Percentiles rank a stretch among this genome's conserved stretches.
These are phyloP conservation scores for Mortierella sp. DNA, from an alignment of 371 early-diverging fungal species.

Conservation along the genomic window DNA sequence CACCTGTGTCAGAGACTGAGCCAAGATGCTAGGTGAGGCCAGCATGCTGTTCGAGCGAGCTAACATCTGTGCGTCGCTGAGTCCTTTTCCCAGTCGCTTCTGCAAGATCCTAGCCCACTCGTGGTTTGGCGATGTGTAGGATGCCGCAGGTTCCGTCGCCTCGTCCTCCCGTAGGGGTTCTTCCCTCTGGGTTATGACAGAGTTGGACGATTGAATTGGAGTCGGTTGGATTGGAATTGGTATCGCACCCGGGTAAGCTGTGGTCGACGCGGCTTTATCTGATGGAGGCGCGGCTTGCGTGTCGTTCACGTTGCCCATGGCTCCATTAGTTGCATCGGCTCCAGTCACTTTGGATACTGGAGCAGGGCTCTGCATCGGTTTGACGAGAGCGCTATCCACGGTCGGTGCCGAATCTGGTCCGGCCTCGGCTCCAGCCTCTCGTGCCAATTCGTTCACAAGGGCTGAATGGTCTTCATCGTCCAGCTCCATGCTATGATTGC, in stretches of 20 bases:
- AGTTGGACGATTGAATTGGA: neutral
- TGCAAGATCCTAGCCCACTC: constrained; percentile 51
- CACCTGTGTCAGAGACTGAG: constrained; percentile 46
- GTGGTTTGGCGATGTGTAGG: constrained; percentile 48
- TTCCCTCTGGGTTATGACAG: neutral
- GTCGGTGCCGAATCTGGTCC: no score
- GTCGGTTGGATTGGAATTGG: neutral
- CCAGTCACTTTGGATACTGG: no score
- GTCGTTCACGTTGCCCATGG: no score
- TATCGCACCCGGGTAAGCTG: neutral
- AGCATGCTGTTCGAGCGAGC: constrained; percentile 54
- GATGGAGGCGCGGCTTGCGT: neutral
- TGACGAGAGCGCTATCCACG: no score
- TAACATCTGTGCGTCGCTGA: constrained; percentile 45
- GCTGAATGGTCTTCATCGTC: constrained; percentile 16
- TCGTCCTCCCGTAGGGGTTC: neutral
- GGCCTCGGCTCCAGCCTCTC: no score
- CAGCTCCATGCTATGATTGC: neutral
- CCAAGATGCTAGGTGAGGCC: constrained; percentile 52
- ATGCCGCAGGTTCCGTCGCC: constrained; percentile 15
- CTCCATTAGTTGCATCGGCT: no score
- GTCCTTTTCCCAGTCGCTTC: constrained; percentile 42
- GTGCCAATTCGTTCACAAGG: no score
- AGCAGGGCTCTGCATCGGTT: no score
- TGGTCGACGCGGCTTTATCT: constrained; percentile 3